Evolutionary conservation across 2,329 filamentous ascomycete genomes (phyloP).

Genomic region (Xylaria sp.): DNA sequence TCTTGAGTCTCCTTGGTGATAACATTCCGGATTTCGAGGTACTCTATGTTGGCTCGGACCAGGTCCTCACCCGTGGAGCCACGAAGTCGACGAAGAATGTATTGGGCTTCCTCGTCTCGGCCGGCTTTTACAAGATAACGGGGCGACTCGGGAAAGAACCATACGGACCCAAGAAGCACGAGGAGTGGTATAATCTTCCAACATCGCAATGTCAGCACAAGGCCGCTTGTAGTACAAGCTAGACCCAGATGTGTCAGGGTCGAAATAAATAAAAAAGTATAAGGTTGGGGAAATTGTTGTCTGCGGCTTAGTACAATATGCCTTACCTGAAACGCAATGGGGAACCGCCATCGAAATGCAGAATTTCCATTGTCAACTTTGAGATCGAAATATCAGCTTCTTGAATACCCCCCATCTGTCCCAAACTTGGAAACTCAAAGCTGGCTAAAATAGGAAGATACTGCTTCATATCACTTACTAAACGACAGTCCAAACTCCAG

Average conservation of each 20-base stretch:
- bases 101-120: constrained; percentile 73
- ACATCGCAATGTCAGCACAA: not conserved
- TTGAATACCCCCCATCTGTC: not conserved
- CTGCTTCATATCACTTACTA: constrained; percentile 55
- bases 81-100: constrained; percentile 72
- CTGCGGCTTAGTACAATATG: not conserved
- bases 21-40: constrained; percentile 74
- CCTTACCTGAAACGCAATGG: constrained; percentile 34
- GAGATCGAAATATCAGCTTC: constrained; percentile 8
- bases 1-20: constrained; percentile 72
- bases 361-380: constrained; percentile 28
- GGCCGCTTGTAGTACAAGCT: too few relatives aligned
- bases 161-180: constrained; percentile 64
- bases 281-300: too few relatives aligned
- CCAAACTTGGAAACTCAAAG: not conserved
- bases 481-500: constrained; percentile 69
- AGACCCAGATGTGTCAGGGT: too few relatives aligned
- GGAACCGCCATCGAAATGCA: constrained; percentile 35
- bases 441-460: not conserved
- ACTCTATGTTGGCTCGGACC: constrained; percentile 69
- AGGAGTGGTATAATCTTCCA: constrained; percentile 68
- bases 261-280: not conserved
- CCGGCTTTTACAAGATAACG: constrained; percentile 75
- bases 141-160: constrained; percentile 77
- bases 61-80: constrained; percentile 66